Base-by-base conservation (phyloP, 1,139 yeast species). In the Trichomonascaceae sp. region DNA sequence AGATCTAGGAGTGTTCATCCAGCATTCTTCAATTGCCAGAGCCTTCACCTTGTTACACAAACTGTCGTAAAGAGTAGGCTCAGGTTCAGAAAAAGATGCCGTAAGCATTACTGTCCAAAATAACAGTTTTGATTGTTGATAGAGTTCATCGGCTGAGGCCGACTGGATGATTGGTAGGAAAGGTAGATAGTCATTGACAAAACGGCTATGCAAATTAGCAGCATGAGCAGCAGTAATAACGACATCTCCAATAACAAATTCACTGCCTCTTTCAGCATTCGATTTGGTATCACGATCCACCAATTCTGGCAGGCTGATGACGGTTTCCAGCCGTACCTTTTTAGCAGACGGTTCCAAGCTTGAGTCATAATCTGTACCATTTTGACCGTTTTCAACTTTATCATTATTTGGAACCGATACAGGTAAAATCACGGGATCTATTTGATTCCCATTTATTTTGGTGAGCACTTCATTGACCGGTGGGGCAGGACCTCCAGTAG, bases 51-150 rank as follows among this genome's bases (percentile, higher is more conserved):
- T 74, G 0, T 88, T 80, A 15, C 95, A 85, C 51, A 90, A 74
- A 45, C 86, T 80, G 72, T 83, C 81, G 72, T 91, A 91, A 47
- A 89, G 69, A 0, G 87, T 78, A 1, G 97, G 96, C 51, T 87
- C 95, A 0, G 96, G 93, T 61, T 90, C 96, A 1, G 95, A 83
- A 22, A 87, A 73, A 45, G 95, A 84, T 0, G 96, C 95, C 0
- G 96, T 89, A 48, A 88, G 74, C 72, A 88, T 86, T 0, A 90
- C 93, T 0, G 95, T 81, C 98, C 98, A 91, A 67, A 91, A 91
- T 48, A 91, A 74, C 27, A 90, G 73, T 66, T 87, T 95, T 0
- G 96, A 86, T 66, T 87, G 93, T 24, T 86, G 80, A 68, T 88
- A 88, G 43, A 90, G 77, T 66, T 87, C 95, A 0, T 84, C 79